Conservation (phyloP, 2,329 filamentous ascomycete species). For the Simplicillium sp. region DNA sequence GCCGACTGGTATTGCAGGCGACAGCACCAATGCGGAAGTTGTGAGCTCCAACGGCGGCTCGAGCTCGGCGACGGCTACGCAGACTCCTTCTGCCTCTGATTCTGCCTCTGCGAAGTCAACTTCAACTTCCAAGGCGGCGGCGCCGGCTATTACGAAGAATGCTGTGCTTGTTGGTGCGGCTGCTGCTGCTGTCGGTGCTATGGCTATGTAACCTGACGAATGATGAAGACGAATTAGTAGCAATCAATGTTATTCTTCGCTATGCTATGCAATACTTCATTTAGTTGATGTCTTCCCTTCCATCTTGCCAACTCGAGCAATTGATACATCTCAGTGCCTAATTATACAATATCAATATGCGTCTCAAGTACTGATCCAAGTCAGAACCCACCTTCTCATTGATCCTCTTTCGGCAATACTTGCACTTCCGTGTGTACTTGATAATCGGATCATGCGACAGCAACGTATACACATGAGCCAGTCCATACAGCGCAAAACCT, state of each 20-base stretch:
- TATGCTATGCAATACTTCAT: background rate
- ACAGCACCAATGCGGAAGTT: conserved; percentile 1
- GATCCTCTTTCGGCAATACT: conserved; percentile 55
- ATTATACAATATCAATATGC: conserved; percentile 5
- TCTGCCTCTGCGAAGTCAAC: conserved; percentile 6
- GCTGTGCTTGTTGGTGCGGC: conserved; percentile 24
- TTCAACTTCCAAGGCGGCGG: conserved; percentile 16
- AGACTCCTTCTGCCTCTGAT: conserved; percentile 5
- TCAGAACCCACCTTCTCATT: conserved; percentile 48
- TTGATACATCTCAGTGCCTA: conserved; percentile 36
- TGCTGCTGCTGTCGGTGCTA: conserved; percentile 19
- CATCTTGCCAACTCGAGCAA: conserved; percentile 43
- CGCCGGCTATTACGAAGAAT: conserved; percentile 22
- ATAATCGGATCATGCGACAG: conserved; percentile 58
- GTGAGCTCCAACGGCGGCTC: too few relatives aligned
- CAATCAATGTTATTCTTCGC: too few relatives aligned
- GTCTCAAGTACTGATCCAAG: background rate
- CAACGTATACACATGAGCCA: conserved; percentile 54
- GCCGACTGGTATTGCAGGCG: conserved; percentile 5
- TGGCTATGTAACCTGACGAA: conserved; percentile 20
- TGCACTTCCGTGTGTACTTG: conserved; percentile 60
- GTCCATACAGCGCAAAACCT: conserved; percentile 53
- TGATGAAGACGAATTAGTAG: too few relatives aligned
- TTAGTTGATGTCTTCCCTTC: conserved; percentile 15
- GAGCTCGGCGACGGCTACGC: background rate